Percentiles rank a stretch among this genome's conserved stretches.
Evolutionary conservation across 129 eudicot species (phyloP).

Genomic region (Ambrosia trifida): DNA sequence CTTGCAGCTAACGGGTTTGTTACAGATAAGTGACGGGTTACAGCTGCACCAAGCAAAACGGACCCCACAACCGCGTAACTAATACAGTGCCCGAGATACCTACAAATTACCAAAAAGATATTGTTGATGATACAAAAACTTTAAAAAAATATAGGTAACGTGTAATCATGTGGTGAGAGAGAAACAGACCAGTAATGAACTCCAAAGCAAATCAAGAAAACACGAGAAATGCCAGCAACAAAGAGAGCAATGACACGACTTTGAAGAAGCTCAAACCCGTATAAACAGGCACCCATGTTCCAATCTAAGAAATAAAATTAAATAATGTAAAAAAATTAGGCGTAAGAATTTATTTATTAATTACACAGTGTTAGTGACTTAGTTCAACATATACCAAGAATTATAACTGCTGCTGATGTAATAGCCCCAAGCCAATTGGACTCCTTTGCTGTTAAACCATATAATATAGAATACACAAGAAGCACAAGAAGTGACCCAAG

Average conservation of each 20-base stretch:
- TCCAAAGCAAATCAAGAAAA: conserved; percentile 97
- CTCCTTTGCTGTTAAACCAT: conserved; percentile 93
- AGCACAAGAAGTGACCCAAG: conserved; percentile 86
- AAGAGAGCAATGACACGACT: conserved; percentile 88
- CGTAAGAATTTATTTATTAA: not conserved
- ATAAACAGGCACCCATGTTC: conserved; percentile 99
- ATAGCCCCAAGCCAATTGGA: conserved; percentile 95
- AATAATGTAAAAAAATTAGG: conserved; percentile 3
- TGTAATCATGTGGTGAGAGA: conserved; percentile 4
- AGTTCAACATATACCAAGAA: conserved; percentile 64
- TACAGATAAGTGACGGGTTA: conserved; percentile 83
- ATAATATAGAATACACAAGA: conserved; percentile 82
- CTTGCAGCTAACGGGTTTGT: conserved; percentile 92
- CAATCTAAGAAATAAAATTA: conserved; percentile 55
- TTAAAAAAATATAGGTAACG: not conserved
- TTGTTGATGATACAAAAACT: not conserved
- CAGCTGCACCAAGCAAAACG: conserved; percentile 97
- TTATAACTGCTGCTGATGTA: conserved; percentile 92
- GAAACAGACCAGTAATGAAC: conserved; percentile 91
- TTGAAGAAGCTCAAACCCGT: conserved; percentile 92
- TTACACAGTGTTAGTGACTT: not conserved
- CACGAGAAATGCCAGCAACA: conserved; percentile 95
- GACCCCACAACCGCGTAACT: conserved; percentile 97
- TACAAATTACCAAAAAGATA: conserved; percentile 20
- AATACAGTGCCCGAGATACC: conserved; percentile 98